phyloP scores from a whole-genome alignment of 768 basidiomycete genomes.

The Trametes villosa region DNA sequence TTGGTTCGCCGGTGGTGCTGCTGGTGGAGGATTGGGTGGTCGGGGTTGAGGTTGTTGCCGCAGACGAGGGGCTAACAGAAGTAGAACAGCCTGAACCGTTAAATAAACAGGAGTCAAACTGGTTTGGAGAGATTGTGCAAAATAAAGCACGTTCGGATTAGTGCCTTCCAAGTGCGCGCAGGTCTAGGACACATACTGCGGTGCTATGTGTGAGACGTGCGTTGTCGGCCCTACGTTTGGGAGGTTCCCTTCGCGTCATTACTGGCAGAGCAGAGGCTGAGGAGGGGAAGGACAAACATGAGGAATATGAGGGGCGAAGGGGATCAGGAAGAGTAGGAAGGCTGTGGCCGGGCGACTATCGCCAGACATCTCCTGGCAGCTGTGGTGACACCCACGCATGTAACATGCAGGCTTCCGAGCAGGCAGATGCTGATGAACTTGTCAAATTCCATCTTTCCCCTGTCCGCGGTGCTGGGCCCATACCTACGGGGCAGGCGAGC shows the following conservation, averaged over 20 bases:
- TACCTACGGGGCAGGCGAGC: not conserved
- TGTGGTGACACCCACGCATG: not conserved
- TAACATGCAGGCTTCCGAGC: not conserved
- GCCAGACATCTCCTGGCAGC: not conserved
- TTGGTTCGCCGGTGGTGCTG: not conserved
- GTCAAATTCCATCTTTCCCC: too few species aligned
- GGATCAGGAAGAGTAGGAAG: not conserved
- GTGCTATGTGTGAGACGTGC: too few species aligned
- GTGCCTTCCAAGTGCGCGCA: too few species aligned
- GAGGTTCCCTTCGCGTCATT: too few species aligned
- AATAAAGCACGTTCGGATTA: too few species aligned
- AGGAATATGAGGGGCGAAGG: not conserved
- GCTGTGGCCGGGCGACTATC: slow-evolving; percentile 14
- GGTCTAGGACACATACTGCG: too few species aligned
- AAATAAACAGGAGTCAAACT: too few species aligned
- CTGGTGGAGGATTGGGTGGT: not conserved
- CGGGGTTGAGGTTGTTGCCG: too few species aligned
- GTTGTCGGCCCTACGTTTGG: too few species aligned
- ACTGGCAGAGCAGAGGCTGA: not conserved
- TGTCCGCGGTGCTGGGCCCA: too few species aligned
- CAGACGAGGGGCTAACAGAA: not conserved
- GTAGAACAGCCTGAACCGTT: too few species aligned
- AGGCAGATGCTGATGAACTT: slow-evolving; percentile 2
- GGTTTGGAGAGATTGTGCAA: too few species aligned
- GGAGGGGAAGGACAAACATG: not conserved